A percentile compares a stretch with the other conserved stretches of the same genome.
Conservation (phyloP, 495 filamentous ascomycete genomes). For the Xylaria curta region DNA sequence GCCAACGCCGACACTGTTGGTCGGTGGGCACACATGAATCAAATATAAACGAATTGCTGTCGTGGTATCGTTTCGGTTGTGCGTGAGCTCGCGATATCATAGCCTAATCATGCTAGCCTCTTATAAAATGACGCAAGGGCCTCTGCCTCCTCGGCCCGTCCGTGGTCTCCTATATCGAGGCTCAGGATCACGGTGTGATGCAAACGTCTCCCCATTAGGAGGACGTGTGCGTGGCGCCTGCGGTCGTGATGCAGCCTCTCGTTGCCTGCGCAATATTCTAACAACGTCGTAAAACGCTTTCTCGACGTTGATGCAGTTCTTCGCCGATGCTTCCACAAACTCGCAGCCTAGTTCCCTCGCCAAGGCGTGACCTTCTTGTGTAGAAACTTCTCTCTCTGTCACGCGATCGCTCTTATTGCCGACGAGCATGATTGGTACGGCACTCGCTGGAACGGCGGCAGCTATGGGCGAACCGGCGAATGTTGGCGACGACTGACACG, state of each 20-base stretch:
- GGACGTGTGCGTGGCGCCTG: constrained; percentile 38
- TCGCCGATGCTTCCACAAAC: constrained; percentile 98
- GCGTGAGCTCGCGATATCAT: constrained; percentile 22
- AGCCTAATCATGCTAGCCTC: constrained; percentile 15
- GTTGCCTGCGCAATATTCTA: constrained; percentile 81
- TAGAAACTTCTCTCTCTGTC: constrained; percentile 94
- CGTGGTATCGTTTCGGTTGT: constrained; percentile 25
- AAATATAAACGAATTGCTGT: constrained; percentile 23
- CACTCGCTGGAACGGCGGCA: constrained; percentile 58
- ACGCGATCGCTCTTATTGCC: constrained; percentile 98
- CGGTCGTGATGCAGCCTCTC: constrained; percentile 59
- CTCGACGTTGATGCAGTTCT: constrained; percentile 98
- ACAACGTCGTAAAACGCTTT: constrained; percentile 99
- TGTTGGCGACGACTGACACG: constrained; percentile 79
- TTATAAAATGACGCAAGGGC: constrained; percentile 47
- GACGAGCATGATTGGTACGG: constrained; percentile 95
- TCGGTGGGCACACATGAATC: constrained; percentile 20
- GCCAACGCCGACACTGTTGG: constrained; percentile 18
- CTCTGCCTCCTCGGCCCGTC: constrained; percentile 1
- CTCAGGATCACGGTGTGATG: neutral
- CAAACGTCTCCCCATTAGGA: constrained; percentile 23
- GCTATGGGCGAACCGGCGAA: constrained; percentile 66
- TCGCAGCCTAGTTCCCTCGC: constrained; percentile 94
- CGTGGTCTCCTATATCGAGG: constrained; percentile 16
- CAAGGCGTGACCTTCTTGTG: constrained; percentile 90